Percentiles rank a stretch among this genome's conserved stretches.
Evolutionary conservation across 139 green algal species (phyloP).

Genomic region (Prasinococcaceae sp.): DNA sequence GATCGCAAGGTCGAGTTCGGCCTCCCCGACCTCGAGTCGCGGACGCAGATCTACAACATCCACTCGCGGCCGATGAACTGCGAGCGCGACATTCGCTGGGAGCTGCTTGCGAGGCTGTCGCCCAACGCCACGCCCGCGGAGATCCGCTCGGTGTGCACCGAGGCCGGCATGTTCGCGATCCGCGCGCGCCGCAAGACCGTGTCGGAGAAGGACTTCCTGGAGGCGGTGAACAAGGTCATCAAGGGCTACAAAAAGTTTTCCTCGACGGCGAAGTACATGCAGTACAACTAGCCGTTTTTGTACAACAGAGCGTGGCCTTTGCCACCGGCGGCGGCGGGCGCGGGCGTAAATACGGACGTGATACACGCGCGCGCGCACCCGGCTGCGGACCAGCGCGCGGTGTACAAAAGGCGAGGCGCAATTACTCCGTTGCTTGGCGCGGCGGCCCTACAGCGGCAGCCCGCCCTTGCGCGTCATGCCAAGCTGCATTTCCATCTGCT

Average conservation of each 20-base stretch:
- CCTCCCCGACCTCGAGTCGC: slow-evolving; percentile 81
- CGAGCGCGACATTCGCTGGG: slow-evolving; percentile 84
- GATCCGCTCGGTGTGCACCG: slow-evolving; percentile 86
- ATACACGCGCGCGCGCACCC: too few species aligned
- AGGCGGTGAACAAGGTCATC: slow-evolving; percentile 95
- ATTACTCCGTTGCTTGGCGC: too few species aligned
- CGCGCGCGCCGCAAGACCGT: slow-evolving; percentile 86
- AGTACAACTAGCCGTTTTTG: slow-evolving; percentile 68
- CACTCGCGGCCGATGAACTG: slow-evolving; percentile 93
- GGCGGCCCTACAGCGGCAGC: too few species aligned
- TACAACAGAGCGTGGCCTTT: too few species aligned
- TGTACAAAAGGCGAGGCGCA: too few species aligned
- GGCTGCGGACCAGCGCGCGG: too few species aligned
- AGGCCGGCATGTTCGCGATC: slow-evolving; percentile 92
- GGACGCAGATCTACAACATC: slow-evolving; percentile 96
- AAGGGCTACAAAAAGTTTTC: slow-evolving; percentile 98
- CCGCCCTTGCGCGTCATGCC: too few species aligned
- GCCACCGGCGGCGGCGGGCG: too few species aligned
- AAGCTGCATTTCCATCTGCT: too few species aligned
- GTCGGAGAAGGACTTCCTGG: slow-evolving; percentile 97
- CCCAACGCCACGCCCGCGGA: slow-evolving; percentile 91
- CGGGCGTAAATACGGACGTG: too few species aligned
- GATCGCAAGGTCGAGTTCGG: slow-evolving; percentile 98
- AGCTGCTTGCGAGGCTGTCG: slow-evolving; percentile 88
- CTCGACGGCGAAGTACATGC: slow-evolving; percentile 95